Conservation (phyloP, 2,329 filamentous ascomycete genomes). For the Curvularia spicifera region DNA sequence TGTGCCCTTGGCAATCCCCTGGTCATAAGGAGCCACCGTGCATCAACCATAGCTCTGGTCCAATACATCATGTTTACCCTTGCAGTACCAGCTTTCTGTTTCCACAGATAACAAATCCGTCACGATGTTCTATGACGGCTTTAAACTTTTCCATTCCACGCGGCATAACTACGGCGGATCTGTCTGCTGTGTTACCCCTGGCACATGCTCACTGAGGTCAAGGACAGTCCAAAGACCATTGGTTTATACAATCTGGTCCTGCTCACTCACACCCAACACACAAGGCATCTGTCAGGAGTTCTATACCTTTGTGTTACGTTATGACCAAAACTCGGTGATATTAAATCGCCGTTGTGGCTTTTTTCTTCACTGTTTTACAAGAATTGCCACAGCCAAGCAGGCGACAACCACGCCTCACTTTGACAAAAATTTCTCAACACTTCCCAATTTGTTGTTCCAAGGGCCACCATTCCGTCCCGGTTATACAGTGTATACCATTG, state of each 20-base stretch:
- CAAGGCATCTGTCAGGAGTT: neutral
- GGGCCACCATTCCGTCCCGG: neutral
- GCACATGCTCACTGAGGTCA: neutral
- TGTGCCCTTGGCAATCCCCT: neutral
- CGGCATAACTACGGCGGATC: neutral
- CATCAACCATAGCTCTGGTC: neutral
- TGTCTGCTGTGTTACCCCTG: neutral
- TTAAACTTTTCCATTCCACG: neutral
- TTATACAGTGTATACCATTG: neutral
- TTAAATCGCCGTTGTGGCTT: neutral
- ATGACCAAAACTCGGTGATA: too few relatives aligned
- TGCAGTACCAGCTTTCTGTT: neutral
- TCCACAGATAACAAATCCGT: neutral
- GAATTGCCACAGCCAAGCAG: neutral
- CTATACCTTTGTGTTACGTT: neutral
- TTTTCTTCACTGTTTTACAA: neutral
- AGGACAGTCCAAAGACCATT: neutral
- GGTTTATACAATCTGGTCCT: neutral
- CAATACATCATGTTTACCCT: constrained; percentile 7
- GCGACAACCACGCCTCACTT: neutral
- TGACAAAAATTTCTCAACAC: neutral
- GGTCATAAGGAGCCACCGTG: neutral
- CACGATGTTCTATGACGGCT: neutral
- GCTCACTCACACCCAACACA: neutral
- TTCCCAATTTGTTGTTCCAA: neutral